phyloP scores from a whole-genome alignment of 768 basidiomycete genomes.

The Ephemerocybe angulata region DNA sequence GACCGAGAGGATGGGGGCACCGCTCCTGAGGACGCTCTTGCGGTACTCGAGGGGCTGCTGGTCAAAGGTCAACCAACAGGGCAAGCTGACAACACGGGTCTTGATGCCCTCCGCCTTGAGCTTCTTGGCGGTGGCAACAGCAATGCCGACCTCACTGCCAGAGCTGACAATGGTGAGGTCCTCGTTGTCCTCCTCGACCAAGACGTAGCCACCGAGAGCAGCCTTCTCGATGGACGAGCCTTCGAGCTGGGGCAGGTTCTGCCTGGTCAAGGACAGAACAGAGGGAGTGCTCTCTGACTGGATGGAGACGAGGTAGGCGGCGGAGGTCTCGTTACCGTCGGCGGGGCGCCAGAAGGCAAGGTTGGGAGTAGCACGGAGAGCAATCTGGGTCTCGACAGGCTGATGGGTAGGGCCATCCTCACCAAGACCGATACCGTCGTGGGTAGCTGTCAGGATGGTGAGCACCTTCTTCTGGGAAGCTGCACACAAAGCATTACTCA shows the following conservation, averaged over 20 bases:
- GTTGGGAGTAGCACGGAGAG: conserved; percentile 88
- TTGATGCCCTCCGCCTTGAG: conserved; percentile 76
- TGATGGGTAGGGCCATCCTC: conserved; percentile 98
- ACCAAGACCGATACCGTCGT: conserved; percentile 89
- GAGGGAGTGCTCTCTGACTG: conserved; percentile 76
- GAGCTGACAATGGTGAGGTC: conserved; percentile 86
- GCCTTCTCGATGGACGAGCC: conserved; percentile 84
- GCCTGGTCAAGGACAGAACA: conserved; percentile 76
- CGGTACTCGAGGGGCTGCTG: conserved; percentile 76
- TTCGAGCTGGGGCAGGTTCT: conserved; percentile 92
- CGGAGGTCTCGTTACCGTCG: conserved; percentile 96
- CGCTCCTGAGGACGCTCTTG: conserved; percentile 81
- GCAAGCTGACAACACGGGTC: conserved; percentile 80
- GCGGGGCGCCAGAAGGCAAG: conserved; percentile 90
- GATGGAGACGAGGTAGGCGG: conserved; percentile 80
- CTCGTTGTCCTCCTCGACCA: conserved; percentile 76
- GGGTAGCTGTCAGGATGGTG: conserved; percentile 57
- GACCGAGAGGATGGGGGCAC: conserved; percentile 84
- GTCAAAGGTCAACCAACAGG: conserved; percentile 88
- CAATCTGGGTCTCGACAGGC: conserved; percentile 84
- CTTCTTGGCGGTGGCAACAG: conserved; percentile 79
- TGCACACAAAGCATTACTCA: conserved; percentile 33
- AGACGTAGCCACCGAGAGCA: conserved; percentile 81
- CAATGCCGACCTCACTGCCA: conserved; percentile 87
- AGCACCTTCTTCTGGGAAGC: not conserved